Percentiles rank a stretch among this genome's conserved stretches.
Conservation (phyloP, 2,329 filamentous ascomycete species). For the Phialophora expanda region DNA sequence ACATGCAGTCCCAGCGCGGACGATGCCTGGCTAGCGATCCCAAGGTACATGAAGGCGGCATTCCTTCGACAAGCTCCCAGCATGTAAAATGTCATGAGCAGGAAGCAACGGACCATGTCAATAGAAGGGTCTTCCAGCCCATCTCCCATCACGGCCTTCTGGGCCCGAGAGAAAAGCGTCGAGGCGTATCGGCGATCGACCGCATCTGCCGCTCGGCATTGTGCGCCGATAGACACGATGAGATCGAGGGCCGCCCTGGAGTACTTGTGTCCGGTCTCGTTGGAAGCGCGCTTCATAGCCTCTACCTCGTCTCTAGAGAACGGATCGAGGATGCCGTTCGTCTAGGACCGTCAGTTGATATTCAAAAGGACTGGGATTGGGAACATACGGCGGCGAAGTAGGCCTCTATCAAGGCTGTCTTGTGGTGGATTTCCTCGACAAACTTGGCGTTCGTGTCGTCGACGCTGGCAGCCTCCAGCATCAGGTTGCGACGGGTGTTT, state of each 20-base stretch:
- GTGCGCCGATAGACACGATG: conserved; percentile 60
- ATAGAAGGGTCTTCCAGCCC: conserved; percentile 62
- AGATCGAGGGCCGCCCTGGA: conserved; percentile 48
- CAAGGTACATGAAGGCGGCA: conserved; percentile 67
- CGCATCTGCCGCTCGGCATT: conserved; percentile 48
- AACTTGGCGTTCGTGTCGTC: conserved; percentile 45
- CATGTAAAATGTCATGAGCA: conserved; percentile 66
- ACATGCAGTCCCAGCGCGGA: conserved; percentile 62
- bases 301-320: conserved; percentile 43
- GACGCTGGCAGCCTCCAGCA: conserved; percentile 57
- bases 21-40: conserved; percentile 63
- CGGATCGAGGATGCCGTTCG: conserved; percentile 50
- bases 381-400: conserved; percentile 42
- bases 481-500: conserved; percentile 56
- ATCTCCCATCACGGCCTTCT: conserved; percentile 55
- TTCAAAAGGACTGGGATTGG: background rate
- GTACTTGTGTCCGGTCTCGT: conserved; percentile 19
- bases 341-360: conserved; percentile 39
- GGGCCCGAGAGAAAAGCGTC: conserved; percentile 57
- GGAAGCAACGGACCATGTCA: conserved; percentile 58
- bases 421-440: conserved; percentile 44
- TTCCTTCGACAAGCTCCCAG: conserved; percentile 64
- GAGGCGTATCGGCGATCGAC: conserved; percentile 43
- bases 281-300: conserved; percentile 7
- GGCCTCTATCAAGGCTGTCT: conserved; percentile 44